Conservation (phyloP, 306 rosid species). For the Carpinus fangiana region DNA sequence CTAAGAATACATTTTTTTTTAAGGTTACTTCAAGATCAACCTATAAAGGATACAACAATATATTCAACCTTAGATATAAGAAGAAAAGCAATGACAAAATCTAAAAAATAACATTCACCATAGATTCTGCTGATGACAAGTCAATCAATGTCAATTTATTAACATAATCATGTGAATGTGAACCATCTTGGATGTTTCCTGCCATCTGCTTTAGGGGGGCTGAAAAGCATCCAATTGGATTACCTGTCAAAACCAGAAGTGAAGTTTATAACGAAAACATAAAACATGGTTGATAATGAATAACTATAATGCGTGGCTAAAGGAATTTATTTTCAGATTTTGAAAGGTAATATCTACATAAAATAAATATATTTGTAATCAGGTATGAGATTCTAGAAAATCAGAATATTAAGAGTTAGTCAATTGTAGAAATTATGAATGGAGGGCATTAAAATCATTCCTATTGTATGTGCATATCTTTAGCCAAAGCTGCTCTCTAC, state of each 20-base stretch:
- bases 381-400: not conserved
- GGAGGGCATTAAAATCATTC: not conserved
- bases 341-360: not conserved
- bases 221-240: slow-evolving; percentile 77
- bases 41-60: not conserved
- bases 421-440: not conserved
- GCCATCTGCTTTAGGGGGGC: slow-evolving; percentile 70
- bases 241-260: slow-evolving; percentile 52
- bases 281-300: not conserved
- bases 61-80: slow-evolving; percentile 10
- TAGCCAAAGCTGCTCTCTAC: not conserved
- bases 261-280: slow-evolving; percentile 5
- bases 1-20: not conserved
- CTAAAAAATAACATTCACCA: slow-evolving; percentile 38
- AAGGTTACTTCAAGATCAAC: not conserved
- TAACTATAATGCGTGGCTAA: not conserved
- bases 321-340: not conserved
- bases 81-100: not conserved
- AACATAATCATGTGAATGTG: slow-evolving; percentile 37
- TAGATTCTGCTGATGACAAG: slow-evolving; percentile 50
- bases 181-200: slow-evolving; percentile 44
- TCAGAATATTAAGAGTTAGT: not conserved
- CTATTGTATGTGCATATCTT: not conserved
- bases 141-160: slow-evolving; percentile 60
- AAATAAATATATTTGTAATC: not conserved